Evolutionary conservation across 1,284 basidiomycete genomes (phyloP).

Genomic region (Mycena citricolor): DNA sequence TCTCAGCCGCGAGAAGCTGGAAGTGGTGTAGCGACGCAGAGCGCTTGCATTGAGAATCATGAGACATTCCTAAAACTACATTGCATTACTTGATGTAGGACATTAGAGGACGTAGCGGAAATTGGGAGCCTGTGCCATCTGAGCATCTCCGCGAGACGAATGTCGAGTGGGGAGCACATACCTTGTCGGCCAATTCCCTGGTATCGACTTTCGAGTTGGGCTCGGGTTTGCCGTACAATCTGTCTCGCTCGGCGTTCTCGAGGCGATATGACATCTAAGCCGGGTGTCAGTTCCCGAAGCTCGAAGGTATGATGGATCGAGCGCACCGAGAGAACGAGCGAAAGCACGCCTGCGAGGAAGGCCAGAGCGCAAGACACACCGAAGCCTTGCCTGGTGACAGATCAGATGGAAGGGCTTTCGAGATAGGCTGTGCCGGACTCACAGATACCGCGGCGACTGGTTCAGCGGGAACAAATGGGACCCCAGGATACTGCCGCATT

Average conservation of each 20-base stretch:
- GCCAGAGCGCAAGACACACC: constrained; percentile 58
- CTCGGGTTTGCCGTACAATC: constrained; percentile 51
- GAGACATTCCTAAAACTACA: neutral
- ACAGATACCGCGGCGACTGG: constrained; percentile 67
- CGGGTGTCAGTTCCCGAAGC: neutral
- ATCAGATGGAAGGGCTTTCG: constrained; percentile 6
- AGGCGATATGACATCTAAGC: constrained; percentile 57
- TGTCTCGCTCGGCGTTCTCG: constrained; percentile 61
- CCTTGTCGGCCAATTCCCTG: constrained; percentile 65
- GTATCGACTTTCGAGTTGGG: constrained; percentile 59
- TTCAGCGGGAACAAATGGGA: constrained; percentile 68
- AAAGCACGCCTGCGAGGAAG: constrained; percentile 56
- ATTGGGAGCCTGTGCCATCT: constrained; percentile 39
- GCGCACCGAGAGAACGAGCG: constrained; percentile 54
- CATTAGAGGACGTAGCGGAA: constrained; percentile 49
- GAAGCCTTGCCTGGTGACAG: constrained; percentile 56
- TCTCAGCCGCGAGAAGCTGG: constrained; percentile 28
- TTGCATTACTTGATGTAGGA: no score
- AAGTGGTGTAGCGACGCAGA: constrained; percentile 7
- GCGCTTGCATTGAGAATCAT: no score
- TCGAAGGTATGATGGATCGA: neutral
- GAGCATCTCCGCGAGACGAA: neutral
- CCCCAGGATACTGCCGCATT: constrained; percentile 69
- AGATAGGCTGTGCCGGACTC: constrained; percentile 22
- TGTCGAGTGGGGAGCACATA: constrained; percentile 28